Conservation (phyloP, 176 grass and related monocot genomes). For the Juncus inflexus region DNA sequence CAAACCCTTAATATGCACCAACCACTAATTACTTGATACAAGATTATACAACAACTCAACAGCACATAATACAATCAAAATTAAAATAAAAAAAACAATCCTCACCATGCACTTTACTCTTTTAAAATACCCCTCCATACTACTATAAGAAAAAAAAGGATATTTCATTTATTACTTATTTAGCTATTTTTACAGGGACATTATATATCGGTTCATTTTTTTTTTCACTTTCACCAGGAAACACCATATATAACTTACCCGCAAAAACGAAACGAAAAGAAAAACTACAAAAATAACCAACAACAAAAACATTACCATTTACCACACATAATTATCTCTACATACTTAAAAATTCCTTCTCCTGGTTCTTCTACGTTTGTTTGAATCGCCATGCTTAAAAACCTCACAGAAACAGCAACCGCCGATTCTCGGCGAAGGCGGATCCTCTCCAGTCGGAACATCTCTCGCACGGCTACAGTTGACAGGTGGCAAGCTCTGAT, state of each 20-base stretch:
- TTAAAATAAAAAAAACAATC: too few relatives aligned
- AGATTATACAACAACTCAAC: conserved; percentile 3
- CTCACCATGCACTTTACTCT: conserved; percentile 35
- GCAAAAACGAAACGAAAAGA: conserved; percentile 33
- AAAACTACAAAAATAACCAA: conserved; percentile 2
- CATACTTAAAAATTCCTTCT: conserved; percentile 18
- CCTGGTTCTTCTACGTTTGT: conserved; percentile 1
- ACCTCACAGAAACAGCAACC: background rate
- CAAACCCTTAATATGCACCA: conserved; percentile 9
- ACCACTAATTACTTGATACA: background rate
- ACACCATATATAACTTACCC: background rate
- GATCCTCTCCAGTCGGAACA: background rate
- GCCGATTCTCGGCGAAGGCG: background rate
- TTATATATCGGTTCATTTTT: background rate
- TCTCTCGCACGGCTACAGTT: background rate
- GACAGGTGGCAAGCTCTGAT: background rate
- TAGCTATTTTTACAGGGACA: background rate
- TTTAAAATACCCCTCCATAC: conserved; percentile 34
- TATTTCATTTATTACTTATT: conserved; percentile 18
- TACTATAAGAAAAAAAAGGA: conserved; percentile 17
- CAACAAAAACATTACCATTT: conserved; percentile 23
- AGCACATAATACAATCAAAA: background rate
- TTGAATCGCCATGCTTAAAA: background rate
- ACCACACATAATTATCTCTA: conserved; percentile 16
- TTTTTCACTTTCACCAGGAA: background rate